Percentiles rank a stretch among this genome's conserved stretches.
Conservation (phyloP, 2,329 filamentous ascomycete genomes). For the Hypoxylon sp. region DNA sequence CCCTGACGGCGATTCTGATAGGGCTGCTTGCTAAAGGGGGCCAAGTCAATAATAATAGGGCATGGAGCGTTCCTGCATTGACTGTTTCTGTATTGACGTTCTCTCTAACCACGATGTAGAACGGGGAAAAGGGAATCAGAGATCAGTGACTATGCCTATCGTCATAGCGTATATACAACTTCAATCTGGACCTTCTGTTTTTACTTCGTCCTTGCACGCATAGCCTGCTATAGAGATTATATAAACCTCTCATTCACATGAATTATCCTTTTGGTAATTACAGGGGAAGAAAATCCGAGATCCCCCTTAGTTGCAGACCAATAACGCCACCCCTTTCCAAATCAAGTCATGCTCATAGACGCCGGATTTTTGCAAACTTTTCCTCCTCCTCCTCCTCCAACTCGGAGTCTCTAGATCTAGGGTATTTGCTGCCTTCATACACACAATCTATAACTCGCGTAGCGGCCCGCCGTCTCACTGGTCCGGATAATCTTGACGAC, state of each 20-base stretch:
- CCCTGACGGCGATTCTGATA: not conserved
- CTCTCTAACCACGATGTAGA: not conserved
- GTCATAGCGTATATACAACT: not conserved
- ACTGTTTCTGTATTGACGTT: not conserved
- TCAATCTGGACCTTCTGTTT: not conserved
- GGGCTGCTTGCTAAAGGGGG: not conserved
- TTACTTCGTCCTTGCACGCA: not conserved
- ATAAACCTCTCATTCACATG: slow-evolving; percentile 9
- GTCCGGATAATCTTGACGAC: slow-evolving; percentile 99
- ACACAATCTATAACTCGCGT: slow-evolving; percentile 90
- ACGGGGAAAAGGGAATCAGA: not conserved
- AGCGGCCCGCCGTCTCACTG: slow-evolving; percentile 94
- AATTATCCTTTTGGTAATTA: slow-evolving; percentile 20
- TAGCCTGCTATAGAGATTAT: not conserved
- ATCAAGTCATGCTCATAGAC: slow-evolving; percentile 43
- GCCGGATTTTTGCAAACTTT: slow-evolving; percentile 32
- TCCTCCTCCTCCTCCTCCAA: slow-evolving; percentile 1
- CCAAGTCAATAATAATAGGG: not conserved
- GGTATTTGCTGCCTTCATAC: slow-evolving; percentile 61
- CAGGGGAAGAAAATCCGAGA: slow-evolving; percentile 13
- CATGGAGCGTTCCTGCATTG: not conserved
- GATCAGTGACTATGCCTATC: not conserved
- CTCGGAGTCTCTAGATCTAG: not conserved
- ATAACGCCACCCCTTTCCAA: slow-evolving; percentile 40
- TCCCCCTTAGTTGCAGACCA: slow-evolving; percentile 26